Conservation (phyloP, 2,329 filamentous ascomycete genomes). For the Dothideomycetidae sp. region DNA sequence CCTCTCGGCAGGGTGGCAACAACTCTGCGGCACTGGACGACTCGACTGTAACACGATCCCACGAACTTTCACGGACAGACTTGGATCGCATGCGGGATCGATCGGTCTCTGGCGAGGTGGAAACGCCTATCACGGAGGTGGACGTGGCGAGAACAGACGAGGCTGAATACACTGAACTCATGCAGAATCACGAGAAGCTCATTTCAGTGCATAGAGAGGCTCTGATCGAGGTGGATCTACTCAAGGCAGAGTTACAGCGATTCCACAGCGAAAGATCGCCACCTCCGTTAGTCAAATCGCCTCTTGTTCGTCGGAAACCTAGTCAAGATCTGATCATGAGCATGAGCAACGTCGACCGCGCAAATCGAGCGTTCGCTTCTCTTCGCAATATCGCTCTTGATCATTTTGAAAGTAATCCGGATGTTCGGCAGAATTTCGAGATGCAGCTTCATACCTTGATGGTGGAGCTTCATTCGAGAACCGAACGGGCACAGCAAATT, state of each 20-base stretch:
- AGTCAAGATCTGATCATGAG: slow-evolving; percentile 62
- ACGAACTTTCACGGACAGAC: neutral
- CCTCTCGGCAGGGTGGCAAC: slow-evolving; percentile 63
- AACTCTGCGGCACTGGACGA: slow-evolving; percentile 14
- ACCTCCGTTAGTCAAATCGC: slow-evolving; percentile 32
- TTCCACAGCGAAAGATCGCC: slow-evolving; percentile 27
- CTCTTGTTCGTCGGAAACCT: slow-evolving; percentile 77
- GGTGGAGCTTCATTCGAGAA: slow-evolving; percentile 75
- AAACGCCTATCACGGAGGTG: slow-evolving; percentile 4
- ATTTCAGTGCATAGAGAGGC: slow-evolving; percentile 70
- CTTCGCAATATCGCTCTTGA: slow-evolving; percentile 79
- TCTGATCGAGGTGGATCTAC: slow-evolving; percentile 73
- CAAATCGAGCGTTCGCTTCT: slow-evolving; percentile 79
- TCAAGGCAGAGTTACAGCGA: slow-evolving; percentile 74
- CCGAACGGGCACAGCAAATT: slow-evolving; percentile 78
- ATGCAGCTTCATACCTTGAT: slow-evolving; percentile 81
- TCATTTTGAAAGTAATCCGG: slow-evolving; percentile 67
- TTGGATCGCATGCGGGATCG: neutral
- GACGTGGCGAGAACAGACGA: slow-evolving; percentile 48
- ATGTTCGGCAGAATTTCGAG: slow-evolving; percentile 84
- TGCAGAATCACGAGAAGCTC: slow-evolving; percentile 67
- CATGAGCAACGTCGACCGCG: slow-evolving; percentile 52
- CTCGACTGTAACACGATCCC: slow-evolving; percentile 1
- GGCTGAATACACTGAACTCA: slow-evolving; percentile 55
- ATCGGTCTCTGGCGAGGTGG: neutral